Base-by-base conservation (phyloP, 495 filamentous ascomycete genomes). In the Margaritispora aquatica region DNA sequence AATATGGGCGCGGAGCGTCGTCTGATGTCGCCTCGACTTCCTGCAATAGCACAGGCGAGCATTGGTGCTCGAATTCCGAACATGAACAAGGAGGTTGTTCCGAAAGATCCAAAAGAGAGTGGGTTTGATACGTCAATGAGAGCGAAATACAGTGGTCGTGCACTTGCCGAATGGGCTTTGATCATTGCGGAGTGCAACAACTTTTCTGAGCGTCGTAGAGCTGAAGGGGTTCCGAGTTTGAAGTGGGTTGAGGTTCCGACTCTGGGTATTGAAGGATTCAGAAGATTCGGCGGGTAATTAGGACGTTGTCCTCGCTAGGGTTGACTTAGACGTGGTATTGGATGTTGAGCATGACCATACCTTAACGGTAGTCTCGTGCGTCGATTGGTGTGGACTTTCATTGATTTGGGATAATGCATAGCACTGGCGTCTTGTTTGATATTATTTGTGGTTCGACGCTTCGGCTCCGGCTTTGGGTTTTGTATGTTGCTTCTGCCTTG, bases 101-200 rank as follows among this genome's bases (percentile, higher is more conserved):
- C 62, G 0, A 63, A 23, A 48, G 60, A 70, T 50, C 66, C 66
- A 21, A 51, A 31, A 10, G 23, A 49, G 38, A 36, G 51, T 19
- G 31, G 51, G 4, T 26, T 48, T 11, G 52, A 59, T 31, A 24
- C 17, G 23, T 20, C 41, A 20, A 22, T 34, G 19, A 53, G 54
- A 31, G 51, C 77, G 58, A 89, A 85, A 61, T 97, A 98, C 71
- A 77, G 84, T 7, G 94, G 94, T 1, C 83, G 93, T 48, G 91
- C 94, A 1, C 78, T 98, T 52, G 92, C 93, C 1, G 94, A 98
- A 71, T 98, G 94, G 94, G 76, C 84, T 15, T 72, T 89, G 21
- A 82, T 97, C 34, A 85, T 97, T 8, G 78, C 79, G 23, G 94
- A 98, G 70, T 92, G 87, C 73, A 92, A 97, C 68, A 90, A 85